Percentiles rank a stretch among this genome's conserved stretches.
These are phyloP conservation scores for Adansonia rubrostipa DNA, from an alignment of 441 rosid species.

Conservation along the genomic window DNA sequence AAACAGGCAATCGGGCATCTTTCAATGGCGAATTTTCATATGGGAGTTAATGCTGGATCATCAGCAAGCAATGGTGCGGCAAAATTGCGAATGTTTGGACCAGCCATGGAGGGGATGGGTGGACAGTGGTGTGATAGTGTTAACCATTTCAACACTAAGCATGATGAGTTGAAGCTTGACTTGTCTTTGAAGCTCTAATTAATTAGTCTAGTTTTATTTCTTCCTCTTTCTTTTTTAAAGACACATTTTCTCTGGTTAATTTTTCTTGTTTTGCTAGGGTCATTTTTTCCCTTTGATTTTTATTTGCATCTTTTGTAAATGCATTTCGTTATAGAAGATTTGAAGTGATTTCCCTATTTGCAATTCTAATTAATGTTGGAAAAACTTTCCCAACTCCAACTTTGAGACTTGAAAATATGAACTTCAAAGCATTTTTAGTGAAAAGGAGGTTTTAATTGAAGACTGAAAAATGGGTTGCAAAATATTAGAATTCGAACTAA, in stretches of 20 bases:
- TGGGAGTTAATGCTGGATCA: conserved; percentile 27
- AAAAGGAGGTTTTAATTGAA: too few relatives aligned
- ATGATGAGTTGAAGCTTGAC: conserved; percentile 74
- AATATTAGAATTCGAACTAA: too few relatives aligned
- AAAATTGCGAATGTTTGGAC: conserved; percentile 43
- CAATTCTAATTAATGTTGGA: neutral
- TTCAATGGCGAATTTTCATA: conserved; percentile 32
- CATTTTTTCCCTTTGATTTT: neutral
- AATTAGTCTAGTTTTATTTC: conserved; percentile 10
- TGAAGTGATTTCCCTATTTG: conserved; percentile 19
- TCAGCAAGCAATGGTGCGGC: conserved; percentile 35
- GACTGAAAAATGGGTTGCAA: too few relatives aligned
- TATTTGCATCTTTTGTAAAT: conserved; percentile 32
- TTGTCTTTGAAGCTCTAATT: conserved; percentile 84
- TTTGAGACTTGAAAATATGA: conserved; percentile 1
- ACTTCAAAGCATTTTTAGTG: neutral
- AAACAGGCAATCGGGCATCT: conserved; percentile 51
- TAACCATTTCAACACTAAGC: conserved; percentile 50
- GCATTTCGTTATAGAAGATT: conserved; percentile 24
- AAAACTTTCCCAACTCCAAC: conserved; percentile 14
- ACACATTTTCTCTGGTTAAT: conserved; percentile 1
- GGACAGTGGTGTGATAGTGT: conserved; percentile 48
- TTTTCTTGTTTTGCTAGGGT: neutral
- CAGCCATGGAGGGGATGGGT: conserved; percentile 29
- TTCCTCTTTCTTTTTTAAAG: neutral